phyloP scores from a whole-genome alignment of 73 alveolate species.

The Strombidium stylifer region DNA sequence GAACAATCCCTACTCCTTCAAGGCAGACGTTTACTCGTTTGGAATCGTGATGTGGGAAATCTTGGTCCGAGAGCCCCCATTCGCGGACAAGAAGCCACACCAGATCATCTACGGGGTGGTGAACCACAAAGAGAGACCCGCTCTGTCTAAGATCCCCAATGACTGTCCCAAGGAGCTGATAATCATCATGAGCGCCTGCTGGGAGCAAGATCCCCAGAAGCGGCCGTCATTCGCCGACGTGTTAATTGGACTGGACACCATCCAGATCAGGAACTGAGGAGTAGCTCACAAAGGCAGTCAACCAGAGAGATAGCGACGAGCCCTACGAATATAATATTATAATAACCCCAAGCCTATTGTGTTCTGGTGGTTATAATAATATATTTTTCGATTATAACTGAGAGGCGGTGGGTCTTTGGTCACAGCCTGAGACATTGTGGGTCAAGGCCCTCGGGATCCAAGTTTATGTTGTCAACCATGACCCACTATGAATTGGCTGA shows the following conservation, averaged over 20 bases:
- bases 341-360: too few species aligned
- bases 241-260: conserved; percentile 52
- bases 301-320: too few species aligned
- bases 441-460: too few species aligned
- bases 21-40: conserved; percentile 98
- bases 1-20: conserved; percentile 78
- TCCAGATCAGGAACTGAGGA: conserved; percentile 13
- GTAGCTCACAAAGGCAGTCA: too few species aligned
- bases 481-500: too few species aligned
- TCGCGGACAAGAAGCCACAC: neutral
- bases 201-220: conserved; percentile 85
- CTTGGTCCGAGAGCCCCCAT: conserved; percentile 90
- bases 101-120: conserved; percentile 22
- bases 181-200: conserved; percentile 67
- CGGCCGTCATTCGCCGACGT: conserved; percentile 81
- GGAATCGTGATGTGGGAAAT: conserved; percentile 96
- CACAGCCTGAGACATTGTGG: too few species aligned
- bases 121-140: conserved; percentile 75
- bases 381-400: too few species aligned
- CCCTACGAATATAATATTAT: too few species aligned
- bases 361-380: too few species aligned
- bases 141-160: conserved; percentile 52
- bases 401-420: too few species aligned
- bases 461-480: too few species aligned
- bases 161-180: conserved; percentile 75